Percentiles rank a stretch among this genome's conserved stretches.
Conservation (phyloP, 257 asterid genomes). For the Fraxinus excelsior region DNA sequence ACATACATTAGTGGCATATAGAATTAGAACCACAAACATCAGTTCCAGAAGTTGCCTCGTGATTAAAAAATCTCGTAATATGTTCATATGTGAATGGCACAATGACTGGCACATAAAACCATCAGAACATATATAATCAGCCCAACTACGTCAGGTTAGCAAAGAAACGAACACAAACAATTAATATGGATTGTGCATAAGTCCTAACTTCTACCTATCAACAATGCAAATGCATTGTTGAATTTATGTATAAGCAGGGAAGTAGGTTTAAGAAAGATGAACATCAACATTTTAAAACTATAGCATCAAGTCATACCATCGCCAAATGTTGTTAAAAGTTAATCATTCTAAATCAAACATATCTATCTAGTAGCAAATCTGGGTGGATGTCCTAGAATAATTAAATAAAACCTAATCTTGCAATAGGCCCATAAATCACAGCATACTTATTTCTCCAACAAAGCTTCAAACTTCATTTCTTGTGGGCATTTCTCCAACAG, state of each 20-base stretch:
- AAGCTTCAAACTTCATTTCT: not conserved
- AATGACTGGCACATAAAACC: not conserved
- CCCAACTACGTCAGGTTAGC: not conserved
- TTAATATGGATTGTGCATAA: not conserved
- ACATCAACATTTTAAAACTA: not conserved
- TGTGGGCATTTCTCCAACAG: not conserved
- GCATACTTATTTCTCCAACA: not conserved
- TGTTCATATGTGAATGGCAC: not conserved
- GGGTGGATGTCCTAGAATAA: no score
- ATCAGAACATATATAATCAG: not conserved
- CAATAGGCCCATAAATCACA: not conserved
- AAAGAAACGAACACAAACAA: not conserved
- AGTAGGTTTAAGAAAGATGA: not conserved
- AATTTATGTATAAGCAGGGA: not conserved
- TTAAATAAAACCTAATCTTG: not conserved
- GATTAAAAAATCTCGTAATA: not conserved
- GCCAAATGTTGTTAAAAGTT: not conserved
- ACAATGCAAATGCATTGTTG: not conserved
- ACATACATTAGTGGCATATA: not conserved
- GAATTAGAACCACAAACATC: not conserved
- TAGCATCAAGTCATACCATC: not conserved
- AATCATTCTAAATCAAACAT: not conserved
- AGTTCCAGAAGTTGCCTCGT: not conserved
- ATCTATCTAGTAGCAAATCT: not conserved
- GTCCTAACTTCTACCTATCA: not conserved